Evolutionary conservation across 306 rosid genomes (phyloP).

Genomic region (Pachyrhizus erosus): DNA sequence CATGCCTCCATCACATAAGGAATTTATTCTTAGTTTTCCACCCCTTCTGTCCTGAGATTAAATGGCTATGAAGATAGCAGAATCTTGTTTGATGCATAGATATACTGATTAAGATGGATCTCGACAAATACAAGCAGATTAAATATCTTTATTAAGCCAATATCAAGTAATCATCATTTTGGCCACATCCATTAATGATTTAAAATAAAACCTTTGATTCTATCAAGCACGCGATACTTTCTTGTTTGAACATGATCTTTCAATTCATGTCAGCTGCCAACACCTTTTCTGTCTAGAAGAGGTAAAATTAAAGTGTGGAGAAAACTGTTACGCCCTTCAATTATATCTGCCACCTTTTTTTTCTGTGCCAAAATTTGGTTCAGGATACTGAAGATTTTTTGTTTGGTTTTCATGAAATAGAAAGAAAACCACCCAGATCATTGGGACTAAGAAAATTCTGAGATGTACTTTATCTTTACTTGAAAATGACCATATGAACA

Average conservation of each 20-base stretch:
- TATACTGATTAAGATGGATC: not conserved
- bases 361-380: not conserved
- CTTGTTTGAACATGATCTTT: not conserved
- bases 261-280: not conserved
- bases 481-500: not conserved
- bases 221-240: too few relatives aligned
- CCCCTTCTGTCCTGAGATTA: not conserved
- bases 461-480: not conserved
- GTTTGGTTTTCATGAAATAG: not conserved
- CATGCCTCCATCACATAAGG: not conserved
- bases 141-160: not conserved
- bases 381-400: not conserved
- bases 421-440: not conserved
- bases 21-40: constrained; percentile 3
- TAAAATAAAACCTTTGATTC: too few relatives aligned
- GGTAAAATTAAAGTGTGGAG: not conserved
- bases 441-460: not conserved
- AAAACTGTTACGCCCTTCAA: not conserved
- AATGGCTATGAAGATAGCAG: not conserved
- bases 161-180: not conserved
- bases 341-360: not conserved
- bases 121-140: not conserved
- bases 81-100: not conserved
- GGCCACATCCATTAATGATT: too few relatives aligned
- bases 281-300: not conserved